Percentiles rank a stretch among this genome's conserved stretches.
These are phyloP conservation scores for Acanthamoeba castellanii DNA, from an alignment of 208 protist genomes.

Conservation along the genomic window DNA sequence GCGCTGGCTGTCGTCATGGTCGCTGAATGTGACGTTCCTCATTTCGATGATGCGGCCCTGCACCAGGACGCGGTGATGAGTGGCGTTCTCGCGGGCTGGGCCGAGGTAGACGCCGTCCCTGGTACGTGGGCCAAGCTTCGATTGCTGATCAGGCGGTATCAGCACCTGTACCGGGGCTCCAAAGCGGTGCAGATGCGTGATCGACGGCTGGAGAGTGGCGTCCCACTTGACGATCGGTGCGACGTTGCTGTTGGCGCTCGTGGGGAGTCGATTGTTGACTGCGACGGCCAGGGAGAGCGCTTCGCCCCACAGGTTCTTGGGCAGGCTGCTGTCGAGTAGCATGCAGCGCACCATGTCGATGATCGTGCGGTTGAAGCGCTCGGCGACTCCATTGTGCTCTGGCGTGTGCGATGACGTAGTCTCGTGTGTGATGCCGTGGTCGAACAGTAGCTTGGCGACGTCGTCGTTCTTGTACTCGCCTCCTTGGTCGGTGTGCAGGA, in stretches of 20 bases:
- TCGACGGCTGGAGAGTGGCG: neutral
- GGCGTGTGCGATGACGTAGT: neutral
- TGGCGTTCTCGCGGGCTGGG: neutral
- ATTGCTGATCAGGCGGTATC: neutral
- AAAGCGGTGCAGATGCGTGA: neutral
- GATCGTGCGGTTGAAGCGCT: neutral
- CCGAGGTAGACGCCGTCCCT: neutral
- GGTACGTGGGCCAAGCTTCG: neutral
- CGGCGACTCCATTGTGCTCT: slow-evolving; percentile 1
- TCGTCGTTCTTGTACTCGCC: neutral
- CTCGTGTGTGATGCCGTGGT: neutral
- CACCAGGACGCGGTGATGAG: neutral
- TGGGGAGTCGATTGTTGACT: neutral
- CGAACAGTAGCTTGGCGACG: neutral
- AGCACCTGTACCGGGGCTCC: neutral
- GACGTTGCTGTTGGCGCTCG: neutral
- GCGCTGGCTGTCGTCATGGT: too few relatives aligned
- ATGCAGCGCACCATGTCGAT: neutral
- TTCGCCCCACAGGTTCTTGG: neutral
- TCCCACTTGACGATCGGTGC: neutral
- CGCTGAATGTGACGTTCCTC: neutral
- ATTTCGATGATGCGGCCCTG: neutral
- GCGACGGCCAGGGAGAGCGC: neutral
- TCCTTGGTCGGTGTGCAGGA: neutral
- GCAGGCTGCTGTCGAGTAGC: neutral